Base-by-base conservation (phyloP, 129 eudicot genomes). In the Flaveria sonorensis region DNA sequence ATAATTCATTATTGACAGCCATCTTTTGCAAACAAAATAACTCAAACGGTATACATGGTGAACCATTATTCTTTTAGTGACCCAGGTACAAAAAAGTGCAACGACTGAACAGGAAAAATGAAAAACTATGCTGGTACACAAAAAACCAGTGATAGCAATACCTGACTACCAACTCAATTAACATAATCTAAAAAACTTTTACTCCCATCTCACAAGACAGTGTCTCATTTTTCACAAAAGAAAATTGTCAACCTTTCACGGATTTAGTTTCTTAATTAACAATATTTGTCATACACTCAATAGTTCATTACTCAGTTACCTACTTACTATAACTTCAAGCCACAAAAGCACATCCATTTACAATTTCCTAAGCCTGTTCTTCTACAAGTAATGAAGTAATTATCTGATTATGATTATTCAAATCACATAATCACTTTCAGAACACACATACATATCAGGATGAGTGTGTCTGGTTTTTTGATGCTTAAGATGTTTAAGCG, bases 401-500 rank as follows among this genome's bases (percentile, higher is more conserved):
- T 21, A 60, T 60, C 66, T 24, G 39, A 24, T 60, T 11, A 15
- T 23, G 36, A 23, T 60, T 7, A 56, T 56, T 20, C 66, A 60
- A 23, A 19, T 57, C 32, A 57, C 14, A 57, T 56, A 56, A 23
- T 60, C 16, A 23, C 39, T 60, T 60, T 21, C 4, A 9, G 6
- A 8, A 57, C 15, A 57, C 63, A 6, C 28, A 8, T 20, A 14
- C 63, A 57, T 7, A 19, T 14, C 26, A 39, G 2, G 67, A 26
- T 12, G 42, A 12, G 67, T 24, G 67, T 61, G 36, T 26, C n/a
- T 8, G 8, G n/a, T 61, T 61, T 61, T 61, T 10, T 26, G 46
- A 30, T 64, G 70, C 32, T 64, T 64, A 64, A 64, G 46, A 30
- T 64, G 47, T 36, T 64, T 64, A 64, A 64, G 32, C 9, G 14